Percentiles rank a stretch among this genome's conserved stretches.
Conservation (phyloP, 805 yeast genomes). For the Barnettozyma populi region DNA sequence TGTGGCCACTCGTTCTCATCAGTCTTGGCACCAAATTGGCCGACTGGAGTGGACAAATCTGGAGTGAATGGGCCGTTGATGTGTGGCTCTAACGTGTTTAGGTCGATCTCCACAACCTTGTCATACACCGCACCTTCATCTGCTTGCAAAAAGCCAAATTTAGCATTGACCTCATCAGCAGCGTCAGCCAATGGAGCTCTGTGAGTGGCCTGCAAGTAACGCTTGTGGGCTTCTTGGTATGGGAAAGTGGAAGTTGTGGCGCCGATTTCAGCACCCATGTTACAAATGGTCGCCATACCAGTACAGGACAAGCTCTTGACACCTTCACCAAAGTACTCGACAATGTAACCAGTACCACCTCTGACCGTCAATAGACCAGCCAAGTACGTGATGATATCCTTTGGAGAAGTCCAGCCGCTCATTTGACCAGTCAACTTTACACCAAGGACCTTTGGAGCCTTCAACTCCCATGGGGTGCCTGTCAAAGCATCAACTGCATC, state of each 20-base stretch:
- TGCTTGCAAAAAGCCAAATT: conserved; percentile 65
- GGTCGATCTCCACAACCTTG: conserved; percentile 83
- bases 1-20: conserved; percentile 79
- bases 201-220: conserved; percentile 78
- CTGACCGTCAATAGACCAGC: conserved; percentile 93
- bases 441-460: conserved; percentile 94
- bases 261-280: conserved; percentile 99
- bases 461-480: conserved; percentile 97
- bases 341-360: conserved; percentile 97
- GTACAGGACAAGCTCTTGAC: conserved; percentile 85
- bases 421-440: conserved; percentile 86
- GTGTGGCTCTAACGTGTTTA: conserved; percentile 85
- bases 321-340: conserved; percentile 97
- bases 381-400: conserved; percentile 88
- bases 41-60: conserved; percentile 89
- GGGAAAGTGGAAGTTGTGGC: conserved; percentile 99
- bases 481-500: conserved; percentile 98
- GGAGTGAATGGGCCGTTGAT: conserved; percentile 99
- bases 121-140: conserved; percentile 90
- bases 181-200: conserved; percentile 79
- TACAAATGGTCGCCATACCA: conserved; percentile 99
- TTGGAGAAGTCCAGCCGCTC: conserved; percentile 95
- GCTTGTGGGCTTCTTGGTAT: conserved; percentile 71
- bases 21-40: conserved; percentile 71
- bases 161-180: conserved; percentile 55